Evolutionary conservation across 495 filamentous ascomycete genomes (phyloP).

Genomic region (Lasiosphaeriaceae sp.): DNA sequence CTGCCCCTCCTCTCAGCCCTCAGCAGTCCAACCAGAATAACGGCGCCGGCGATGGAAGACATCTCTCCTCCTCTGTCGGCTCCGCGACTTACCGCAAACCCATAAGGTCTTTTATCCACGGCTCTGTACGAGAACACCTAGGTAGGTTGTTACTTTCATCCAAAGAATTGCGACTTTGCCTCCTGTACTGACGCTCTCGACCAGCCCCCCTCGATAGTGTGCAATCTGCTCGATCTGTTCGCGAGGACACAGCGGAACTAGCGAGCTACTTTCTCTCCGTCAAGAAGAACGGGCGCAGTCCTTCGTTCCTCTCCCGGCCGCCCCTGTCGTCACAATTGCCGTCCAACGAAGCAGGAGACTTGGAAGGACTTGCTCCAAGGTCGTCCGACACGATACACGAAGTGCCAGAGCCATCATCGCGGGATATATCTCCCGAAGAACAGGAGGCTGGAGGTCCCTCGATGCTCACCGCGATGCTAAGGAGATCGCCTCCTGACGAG

Average conservation of each 20-base stretch:
- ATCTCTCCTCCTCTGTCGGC: conserved; percentile 37
- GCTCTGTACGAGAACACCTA: conserved; percentile 60
- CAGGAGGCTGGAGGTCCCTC: conserved; percentile 46
- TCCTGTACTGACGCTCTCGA: background rate
- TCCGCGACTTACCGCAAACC: conserved; percentile 57
- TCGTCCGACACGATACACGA: conserved; percentile 52
- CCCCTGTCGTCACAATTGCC: conserved; percentile 28
- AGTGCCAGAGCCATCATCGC: conserved; percentile 57
- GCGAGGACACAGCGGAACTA: conserved; percentile 87
- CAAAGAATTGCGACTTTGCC: conserved; percentile 9
- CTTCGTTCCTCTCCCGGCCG: conserved; percentile 37
- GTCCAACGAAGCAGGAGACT: conserved; percentile 14
- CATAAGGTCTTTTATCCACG: conserved; percentile 74
- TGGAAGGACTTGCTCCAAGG: conserved; percentile 9
- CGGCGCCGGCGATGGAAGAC: conserved; percentile 26
- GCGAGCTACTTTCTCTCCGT: conserved; percentile 80
- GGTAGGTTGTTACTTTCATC: conserved; percentile 43
- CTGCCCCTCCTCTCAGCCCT: conserved; percentile 10
- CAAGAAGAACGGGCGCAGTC: conserved; percentile 39
- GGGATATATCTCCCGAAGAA: conserved; percentile 30
- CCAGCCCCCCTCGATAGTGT: conserved; percentile 56
- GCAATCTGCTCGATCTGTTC: conserved; percentile 71
- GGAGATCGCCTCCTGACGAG: conserved; percentile 43
- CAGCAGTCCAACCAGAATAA: conserved; percentile 6
- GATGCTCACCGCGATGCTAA: conserved; percentile 61